A percentile compares a stretch with the other conserved stretches of the same genome.
Conservation (phyloP, 164 flowering plant species). For the Macadamia tetraphylla region DNA sequence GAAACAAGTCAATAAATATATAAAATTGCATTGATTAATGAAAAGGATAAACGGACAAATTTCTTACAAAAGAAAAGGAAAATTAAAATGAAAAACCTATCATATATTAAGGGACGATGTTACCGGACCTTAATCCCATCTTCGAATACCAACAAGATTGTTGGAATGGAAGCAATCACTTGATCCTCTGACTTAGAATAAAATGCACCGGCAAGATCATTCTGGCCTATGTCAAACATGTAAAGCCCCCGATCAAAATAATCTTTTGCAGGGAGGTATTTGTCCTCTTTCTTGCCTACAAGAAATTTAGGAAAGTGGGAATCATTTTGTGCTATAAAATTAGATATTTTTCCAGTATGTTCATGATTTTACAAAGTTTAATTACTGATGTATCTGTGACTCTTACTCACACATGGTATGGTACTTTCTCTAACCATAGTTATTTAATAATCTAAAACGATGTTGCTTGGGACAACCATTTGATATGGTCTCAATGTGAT, state of each 20-base stretch:
- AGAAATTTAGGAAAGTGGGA: constrained; percentile 8
- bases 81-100: neutral
- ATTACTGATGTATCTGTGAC: too few species aligned
- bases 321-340: neutral
- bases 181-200: constrained; percentile 82
- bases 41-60: too few species aligned
- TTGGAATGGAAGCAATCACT: constrained; percentile 75
- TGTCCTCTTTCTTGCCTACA: constrained; percentile 51
- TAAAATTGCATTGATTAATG: too few species aligned
- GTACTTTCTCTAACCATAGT: too few species aligned
- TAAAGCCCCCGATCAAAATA: constrained; percentile 65
- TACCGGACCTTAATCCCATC: constrained; percentile 57
- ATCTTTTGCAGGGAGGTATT: constrained; percentile 56
- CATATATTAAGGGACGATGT: neutral
- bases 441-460: too few species aligned
- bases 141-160: constrained; percentile 64
- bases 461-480: too few species aligned
- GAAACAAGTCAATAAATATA: too few species aligned
- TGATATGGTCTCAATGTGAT: too few species aligned
- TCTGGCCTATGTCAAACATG: constrained; percentile 96
- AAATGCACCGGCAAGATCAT: constrained; percentile 90
- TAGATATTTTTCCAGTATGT: too few species aligned
- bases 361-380: too few species aligned
- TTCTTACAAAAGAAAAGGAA: constrained; percentile 1
- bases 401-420: too few species aligned